Evolutionary conservation across 805 yeast species (phyloP), one percentile per base, ranked within the genome.

Genomic region (Yamadazyma akitaensis): DNA sequence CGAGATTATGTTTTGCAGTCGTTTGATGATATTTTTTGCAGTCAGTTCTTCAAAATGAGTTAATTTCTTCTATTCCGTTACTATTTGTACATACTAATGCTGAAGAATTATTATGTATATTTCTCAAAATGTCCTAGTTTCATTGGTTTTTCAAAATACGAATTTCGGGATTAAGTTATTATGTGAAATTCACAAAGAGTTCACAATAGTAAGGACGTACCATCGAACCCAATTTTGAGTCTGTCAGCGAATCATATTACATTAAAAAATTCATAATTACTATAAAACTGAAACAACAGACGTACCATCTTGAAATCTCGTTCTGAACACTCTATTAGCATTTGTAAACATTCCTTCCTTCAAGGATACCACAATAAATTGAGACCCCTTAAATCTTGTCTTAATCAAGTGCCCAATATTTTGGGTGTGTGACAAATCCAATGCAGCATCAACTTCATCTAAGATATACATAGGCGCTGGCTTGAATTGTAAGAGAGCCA

Each of bases 401-500:
- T 92, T 94, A 65, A 94, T 94, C 62, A 94, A 74, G 60, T 89
- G 96, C 3, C 99, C 99, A 59, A 94, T 94, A 59, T 94, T 94
- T 64, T 94, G 98, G 1, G 99, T 94, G 62, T 94, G 99, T 49
- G 95, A 88, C 53, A 92, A 77, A 73, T 94, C 99, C 53, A 94
- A 76, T 1, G 99, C 99, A 1, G 99, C 99, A 70, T 94, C 99
- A 33, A 94, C 97, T 68, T 94, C 99, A 67, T 94, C 99, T 48
- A 94, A 72, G 55, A 94, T 92, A 61, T 94, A 94, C 96, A 94
- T 88, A 7, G 99, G 99, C 1, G 99, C 99, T 5, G 99, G 99
- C 63, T 90, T 88, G 73, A 87, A 92, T 64, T 90, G 96, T 42
- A 94, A 72, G 50, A 94, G 73, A 0, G 98, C 96, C 81, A 92